These are phyloP conservation scores for Taiozyma sp. DNA, from an alignment of 1,139 yeast species.

Conservation along the genomic window DNA sequence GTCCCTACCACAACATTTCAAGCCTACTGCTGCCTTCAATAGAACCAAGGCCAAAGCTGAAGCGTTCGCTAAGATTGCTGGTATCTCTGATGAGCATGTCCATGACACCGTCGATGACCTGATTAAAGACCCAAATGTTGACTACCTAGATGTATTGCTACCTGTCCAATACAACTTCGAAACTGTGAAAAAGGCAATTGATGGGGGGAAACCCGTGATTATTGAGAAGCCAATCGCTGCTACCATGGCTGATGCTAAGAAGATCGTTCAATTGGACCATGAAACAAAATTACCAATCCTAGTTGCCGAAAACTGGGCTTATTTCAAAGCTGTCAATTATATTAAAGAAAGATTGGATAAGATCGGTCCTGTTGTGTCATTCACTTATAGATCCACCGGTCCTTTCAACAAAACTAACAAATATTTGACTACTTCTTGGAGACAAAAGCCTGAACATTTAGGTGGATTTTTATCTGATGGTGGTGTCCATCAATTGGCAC, in stretches of 20 bases:
- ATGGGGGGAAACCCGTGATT: conserved; percentile 68
- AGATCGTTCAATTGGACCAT: conserved; percentile 63
- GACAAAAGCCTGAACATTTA: conserved; percentile 81
- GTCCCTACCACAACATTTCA: conserved; percentile 36
- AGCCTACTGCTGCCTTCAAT: conserved; percentile 63
- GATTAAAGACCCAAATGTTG: conserved; percentile 57
- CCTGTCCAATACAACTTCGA: conserved; percentile 78
- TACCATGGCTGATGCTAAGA: conserved; percentile 67
- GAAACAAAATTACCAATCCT: conserved; percentile 59
- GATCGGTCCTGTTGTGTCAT: conserved; percentile 73
- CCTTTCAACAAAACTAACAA: conserved; percentile 61
- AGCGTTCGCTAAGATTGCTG: conserved; percentile 62
- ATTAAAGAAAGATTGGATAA: conserved; percentile 53
- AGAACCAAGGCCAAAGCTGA: conserved; percentile 81
- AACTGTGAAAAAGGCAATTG: conserved; percentile 54
- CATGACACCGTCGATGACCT: conserved; percentile 61
- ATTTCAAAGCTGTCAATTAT: conserved; percentile 47
- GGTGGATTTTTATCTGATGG: conserved; percentile 93
- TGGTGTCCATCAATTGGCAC: conserved; percentile 91
- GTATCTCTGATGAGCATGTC: conserved; percentile 44
- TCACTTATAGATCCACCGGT: conserved; percentile 78
- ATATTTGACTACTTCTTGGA: conserved; percentile 74
- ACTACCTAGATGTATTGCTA: conserved; percentile 74
- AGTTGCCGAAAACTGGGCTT: conserved; percentile 83
- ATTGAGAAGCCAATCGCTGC: conserved; percentile 94